These are phyloP conservation scores for Pisolithus thermaeus DNA, from an alignment of 1,284 basidiomycete species.

Conservation along the genomic window DNA sequence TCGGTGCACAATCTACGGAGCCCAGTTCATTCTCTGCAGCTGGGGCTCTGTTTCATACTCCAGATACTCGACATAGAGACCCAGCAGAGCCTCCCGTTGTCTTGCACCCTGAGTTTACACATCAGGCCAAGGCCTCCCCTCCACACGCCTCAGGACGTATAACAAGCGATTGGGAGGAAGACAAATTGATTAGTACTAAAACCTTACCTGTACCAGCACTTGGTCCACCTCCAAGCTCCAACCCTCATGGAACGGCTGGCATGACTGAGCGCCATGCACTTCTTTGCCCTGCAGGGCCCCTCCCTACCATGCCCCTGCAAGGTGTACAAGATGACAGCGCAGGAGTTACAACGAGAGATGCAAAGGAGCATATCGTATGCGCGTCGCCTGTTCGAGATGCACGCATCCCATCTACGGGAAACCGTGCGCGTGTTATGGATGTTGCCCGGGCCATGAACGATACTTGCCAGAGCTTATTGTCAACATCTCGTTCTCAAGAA, in stretches of 20 bases:
- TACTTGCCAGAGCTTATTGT: constrained; percentile 12
- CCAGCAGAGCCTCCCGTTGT: too few species aligned
- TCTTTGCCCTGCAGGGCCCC: constrained; percentile 29
- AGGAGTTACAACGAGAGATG: constrained; percentile 8
- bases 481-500: background rate
- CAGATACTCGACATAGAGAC: too few species aligned
- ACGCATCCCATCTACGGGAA: constrained; percentile 63
- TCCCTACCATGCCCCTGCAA: constrained; percentile 5
- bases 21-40: too few species aligned
- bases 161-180: constrained; percentile 30
- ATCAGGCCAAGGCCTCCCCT: too few species aligned
- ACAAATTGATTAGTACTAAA: constrained; percentile 30
- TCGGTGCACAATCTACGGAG: too few species aligned
- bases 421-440: constrained; percentile 69
- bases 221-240: constrained; percentile 2
- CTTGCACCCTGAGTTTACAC: too few species aligned
- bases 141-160: too few species aligned
- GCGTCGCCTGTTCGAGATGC: constrained; percentile 32
- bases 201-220: constrained; percentile 7
- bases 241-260: constrained; percentile 9
- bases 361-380: constrained; percentile 9
- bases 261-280: constrained; percentile 34
- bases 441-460: constrained; percentile 59
- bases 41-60: too few species aligned
- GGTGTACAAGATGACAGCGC: constrained; percentile 10